phyloP scores from a whole-genome alignment of 495 filamentous ascomycete genomes.

The Podospora pseudoanserina region DNA sequence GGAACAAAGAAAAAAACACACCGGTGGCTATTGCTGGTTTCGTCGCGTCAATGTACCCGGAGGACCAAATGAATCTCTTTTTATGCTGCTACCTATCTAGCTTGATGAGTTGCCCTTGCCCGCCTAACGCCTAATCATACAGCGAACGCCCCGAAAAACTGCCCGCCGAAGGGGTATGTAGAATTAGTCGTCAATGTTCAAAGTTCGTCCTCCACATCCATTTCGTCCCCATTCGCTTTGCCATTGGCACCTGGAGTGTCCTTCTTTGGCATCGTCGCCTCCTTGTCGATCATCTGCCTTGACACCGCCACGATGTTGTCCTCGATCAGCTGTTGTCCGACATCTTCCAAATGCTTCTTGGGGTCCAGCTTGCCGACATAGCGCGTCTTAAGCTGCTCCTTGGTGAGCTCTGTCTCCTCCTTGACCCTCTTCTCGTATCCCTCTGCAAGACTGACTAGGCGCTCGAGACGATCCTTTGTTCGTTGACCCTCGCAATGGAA shows the following conservation, averaged over 20 bases:
- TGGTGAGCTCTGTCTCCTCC: constrained; percentile 93
- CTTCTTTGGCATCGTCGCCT: constrained; percentile 66
- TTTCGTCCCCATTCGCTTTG: constrained; percentile 51
- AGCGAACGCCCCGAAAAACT: constrained; percentile 17
- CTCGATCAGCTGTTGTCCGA: constrained; percentile 93
- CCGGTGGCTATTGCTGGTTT: too few relatives aligned
- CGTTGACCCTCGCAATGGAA: constrained; percentile 78
- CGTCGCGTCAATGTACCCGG: too few relatives aligned
- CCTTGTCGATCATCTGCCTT: constrained; percentile 98
- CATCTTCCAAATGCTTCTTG: constrained; percentile 97
- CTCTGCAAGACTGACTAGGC: constrained; percentile 83
- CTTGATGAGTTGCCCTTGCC: constrained; percentile 15
- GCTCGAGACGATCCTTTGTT: constrained; percentile 82
- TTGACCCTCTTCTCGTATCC: constrained; percentile 98
- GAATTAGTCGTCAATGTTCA: constrained; percentile 24
- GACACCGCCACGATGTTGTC: constrained; percentile 98
- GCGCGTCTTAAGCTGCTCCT: constrained; percentile 96
- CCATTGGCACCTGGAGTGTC: constrained; percentile 48
- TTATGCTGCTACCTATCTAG: constrained; percentile 26
- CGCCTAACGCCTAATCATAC: constrained; percentile 38
- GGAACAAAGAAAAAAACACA: background rate
- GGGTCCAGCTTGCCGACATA: constrained; percentile 98
- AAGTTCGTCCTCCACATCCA: constrained; percentile 52
- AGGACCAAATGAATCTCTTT: constrained; percentile 13
- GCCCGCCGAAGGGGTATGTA: constrained; percentile 13